Evolutionary conservation across 31 red algal genomes (phyloP), one percentile per base, ranked within the genome.

Genomic region (Asparagopsis taxiformis): DNA sequence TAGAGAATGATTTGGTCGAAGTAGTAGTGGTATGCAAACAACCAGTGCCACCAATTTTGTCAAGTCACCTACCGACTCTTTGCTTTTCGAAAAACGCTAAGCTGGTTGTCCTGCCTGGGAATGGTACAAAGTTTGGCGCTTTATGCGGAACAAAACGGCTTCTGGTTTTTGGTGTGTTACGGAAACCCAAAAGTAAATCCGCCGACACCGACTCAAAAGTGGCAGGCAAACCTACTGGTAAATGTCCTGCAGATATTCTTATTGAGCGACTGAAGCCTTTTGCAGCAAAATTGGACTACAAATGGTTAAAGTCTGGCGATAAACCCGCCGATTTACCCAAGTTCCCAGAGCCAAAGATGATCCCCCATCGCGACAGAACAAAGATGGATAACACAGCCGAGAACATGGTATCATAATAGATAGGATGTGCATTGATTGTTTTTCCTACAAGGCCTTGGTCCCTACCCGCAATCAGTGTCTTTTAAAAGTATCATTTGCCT

Each of bases 1-100:
- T 80, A n/a, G 85, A 90, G 32, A 26, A 36, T 21, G 49, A 74
- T 33, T 20, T 1, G 10, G 59, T 81, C 4, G 75, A 62, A 35
- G 19, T 79, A 30, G 85, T 68, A 10, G 50, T 90, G 8, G 61
- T 80, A 31, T 64, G 54, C 1, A 63, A 75, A 19, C 75, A 79
- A 35, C 61, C 74, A 1, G 59, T 65, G 3, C 70, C 68, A 33
- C 1, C 68, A 51, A 48, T 90, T 49, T 43, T 90, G 16, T 35
- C 74, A 25, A 50, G 67, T 23, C 85, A 90, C 51, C 32, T 90
- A 19, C 85, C 85, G 39, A 44, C 68, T 3, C 55, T 90, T 33
- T 90, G 85, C n/a, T 90, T 73, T 41, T n/a, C 75, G 22, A 52
- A 41, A 20, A 56, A 26, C 1, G 85, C 76, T 17, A 50, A 54